A percentile compares a stretch with the other conserved stretches of the same genome.
These are phyloP conservation scores for Helichrysum umbraculigerum DNA, from an alignment of 129 eudicot genomes.

Conservation along the genomic window DNA sequence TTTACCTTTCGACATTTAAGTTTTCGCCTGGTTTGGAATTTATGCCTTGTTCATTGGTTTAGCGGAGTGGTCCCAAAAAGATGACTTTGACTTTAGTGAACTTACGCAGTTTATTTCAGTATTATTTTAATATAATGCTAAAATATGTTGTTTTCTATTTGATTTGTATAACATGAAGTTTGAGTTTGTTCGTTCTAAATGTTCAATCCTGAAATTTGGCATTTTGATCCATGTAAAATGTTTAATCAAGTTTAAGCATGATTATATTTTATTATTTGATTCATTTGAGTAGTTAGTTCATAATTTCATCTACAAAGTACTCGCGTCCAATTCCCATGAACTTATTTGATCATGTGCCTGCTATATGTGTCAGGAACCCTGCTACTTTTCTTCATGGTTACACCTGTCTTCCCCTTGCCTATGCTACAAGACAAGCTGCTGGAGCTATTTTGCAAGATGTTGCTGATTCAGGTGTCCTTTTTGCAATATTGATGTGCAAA, in stretches of 20 bases:
- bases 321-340: neutral
- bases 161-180: neutral
- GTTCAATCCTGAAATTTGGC: neutral
- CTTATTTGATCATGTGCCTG: neutral
- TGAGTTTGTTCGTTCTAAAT: neutral
- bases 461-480: slow-evolving; percentile 92
- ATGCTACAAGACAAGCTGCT: slow-evolving; percentile 94
- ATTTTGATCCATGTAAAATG: neutral
- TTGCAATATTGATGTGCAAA: slow-evolving; percentile 93
- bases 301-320: slow-evolving; percentile 5
- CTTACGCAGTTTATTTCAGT: neutral
- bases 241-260: slow-evolving; percentile 4
- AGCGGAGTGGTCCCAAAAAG: neutral
- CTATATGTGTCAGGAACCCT: slow-evolving; percentile 70
- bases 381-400: slow-evolving; percentile 98
- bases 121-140: neutral
- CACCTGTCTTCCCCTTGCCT: slow-evolving; percentile 90
- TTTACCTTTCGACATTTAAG: neutral
- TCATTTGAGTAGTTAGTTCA: slow-evolving; percentile 5
- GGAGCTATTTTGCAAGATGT: slow-evolving; percentile 94
- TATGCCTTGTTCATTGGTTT: neutral
- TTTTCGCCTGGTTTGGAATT: neutral
- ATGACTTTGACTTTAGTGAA: neutral
- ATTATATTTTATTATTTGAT: neutral
- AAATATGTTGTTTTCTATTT: neutral